Evolutionary conservation across 2,329 filamentous ascomycete species (phyloP), one percentile per base, ranked within the genome.

Genomic region (Emydomyces testavorans): DNA sequence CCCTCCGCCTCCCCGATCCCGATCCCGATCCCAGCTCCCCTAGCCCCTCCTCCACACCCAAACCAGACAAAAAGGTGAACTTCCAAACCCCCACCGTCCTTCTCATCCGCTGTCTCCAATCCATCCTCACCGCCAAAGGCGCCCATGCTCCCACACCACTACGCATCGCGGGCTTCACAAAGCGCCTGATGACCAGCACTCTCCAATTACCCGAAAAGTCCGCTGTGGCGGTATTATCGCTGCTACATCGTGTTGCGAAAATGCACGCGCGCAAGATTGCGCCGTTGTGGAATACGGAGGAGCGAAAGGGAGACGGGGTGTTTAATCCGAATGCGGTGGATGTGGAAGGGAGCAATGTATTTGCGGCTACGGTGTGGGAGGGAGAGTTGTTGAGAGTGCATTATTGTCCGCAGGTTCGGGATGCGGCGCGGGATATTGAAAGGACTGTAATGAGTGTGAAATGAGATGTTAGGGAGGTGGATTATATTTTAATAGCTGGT

Each of bases 21-120:
- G 71, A 80, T 7, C 74, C 77, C 0, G 78, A 89, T 60, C 79
- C 83, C 2, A 71, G 80, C 57, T 65, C 63, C n/a, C 46, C 58
- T 62, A 55, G 60, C 69, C 55, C 54, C 64, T 50, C 58, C 68
- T 46, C 60, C 64, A 67, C 68, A 35, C 38, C 29, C 38, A 54
- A 53, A 10, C 45, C 36, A 35, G 26, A 36, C 10, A 51, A 29
- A 80, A 92, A 85, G 64, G 80, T 98, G 69, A 96, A 98, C 68
- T 80, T 95, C 48, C 85, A 94, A 60, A 98, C 92, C 0, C 94
- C 89, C 0, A 92, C 89, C 1, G 88, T 95, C 15, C 80, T 98
- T 21, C 79, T 98, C 46, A 77, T 96, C 52, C 84, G 89, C 54
- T 92, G 86, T 44, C 74, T 98, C 4, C 84, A 85, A 4, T 82